Percentiles rank a stretch among this genome's conserved stretches.
Conservation (phyloP, 2,329 filamentous ascomycete species). For the Alternaria arborescens region DNA sequence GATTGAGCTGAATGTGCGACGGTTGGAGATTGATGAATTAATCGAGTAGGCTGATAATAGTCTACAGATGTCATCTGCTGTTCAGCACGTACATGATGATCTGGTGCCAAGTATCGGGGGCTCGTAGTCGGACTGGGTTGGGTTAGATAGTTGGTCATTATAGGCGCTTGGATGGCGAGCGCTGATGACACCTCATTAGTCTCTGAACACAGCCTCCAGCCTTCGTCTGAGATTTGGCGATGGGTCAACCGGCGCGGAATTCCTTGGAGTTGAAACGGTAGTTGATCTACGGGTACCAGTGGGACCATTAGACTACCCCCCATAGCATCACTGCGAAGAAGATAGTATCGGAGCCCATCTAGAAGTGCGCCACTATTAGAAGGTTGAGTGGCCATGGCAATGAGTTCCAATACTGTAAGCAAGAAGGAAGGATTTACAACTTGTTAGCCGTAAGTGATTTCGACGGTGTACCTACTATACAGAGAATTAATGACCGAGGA, state of each 20-base stretch:
- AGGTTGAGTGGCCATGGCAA: slow-evolving; percentile 13
- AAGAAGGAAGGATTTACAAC: neutral
- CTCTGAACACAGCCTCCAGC: slow-evolving; percentile 37
- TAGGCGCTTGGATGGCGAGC: slow-evolving; percentile 19
- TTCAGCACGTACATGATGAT: slow-evolving; percentile 23
- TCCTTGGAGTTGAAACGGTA: slow-evolving; percentile 52
- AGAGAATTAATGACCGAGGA: neutral
- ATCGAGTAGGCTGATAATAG: neutral
- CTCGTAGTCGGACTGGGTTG: neutral
- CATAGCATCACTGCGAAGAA: slow-evolving; percentile 38
- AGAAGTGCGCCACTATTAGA: slow-evolving; percentile 11
- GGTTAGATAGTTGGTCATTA: neutral
- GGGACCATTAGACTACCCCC: slow-evolving; percentile 46
- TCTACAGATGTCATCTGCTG: neutral
- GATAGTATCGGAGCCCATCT: slow-evolving; percentile 46
- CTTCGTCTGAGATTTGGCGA: slow-evolving; percentile 32
- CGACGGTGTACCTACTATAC: slow-evolving; percentile 1
- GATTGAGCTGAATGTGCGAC: neutral
- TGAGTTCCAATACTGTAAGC: neutral
- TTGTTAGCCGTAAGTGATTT: neutral
- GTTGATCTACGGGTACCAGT: slow-evolving; percentile 55
- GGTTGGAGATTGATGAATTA: neutral
- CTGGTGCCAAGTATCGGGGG: slow-evolving; percentile 27
- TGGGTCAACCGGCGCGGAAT: slow-evolving; percentile 47
- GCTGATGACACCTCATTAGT: slow-evolving; percentile 17